phyloP scores from a whole-genome alignment of 2,329 filamentous ascomycete genomes.

The Coniella lustricola region DNA sequence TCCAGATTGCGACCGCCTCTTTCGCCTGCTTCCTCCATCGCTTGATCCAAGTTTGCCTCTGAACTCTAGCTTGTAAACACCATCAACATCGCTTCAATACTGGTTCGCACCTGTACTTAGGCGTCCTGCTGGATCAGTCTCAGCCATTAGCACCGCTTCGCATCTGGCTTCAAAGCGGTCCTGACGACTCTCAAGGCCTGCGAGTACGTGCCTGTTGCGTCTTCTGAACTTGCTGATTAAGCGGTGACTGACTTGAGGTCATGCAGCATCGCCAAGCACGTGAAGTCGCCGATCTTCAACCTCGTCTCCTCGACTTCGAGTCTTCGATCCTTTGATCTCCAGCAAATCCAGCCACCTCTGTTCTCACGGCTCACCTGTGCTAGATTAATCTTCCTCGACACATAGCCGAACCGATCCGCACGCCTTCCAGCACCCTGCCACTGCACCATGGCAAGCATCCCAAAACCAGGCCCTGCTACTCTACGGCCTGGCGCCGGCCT shows the following conservation, averaged over 20 bases:
- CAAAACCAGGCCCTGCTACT: constrained; percentile 85
- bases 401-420: neutral
- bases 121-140: neutral
- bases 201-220: neutral
- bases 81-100: too few relatives aligned
- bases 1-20: too few relatives aligned
- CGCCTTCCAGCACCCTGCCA: constrained; percentile 10
- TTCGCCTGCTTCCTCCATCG: too few relatives aligned
- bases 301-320: neutral
- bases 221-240: neutral
- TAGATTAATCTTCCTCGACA: neutral
- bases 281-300: constrained; percentile 1
- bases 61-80: too few relatives aligned
- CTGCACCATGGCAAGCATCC: constrained; percentile 48
- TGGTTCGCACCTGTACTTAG: neutral
- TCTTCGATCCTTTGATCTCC: neutral
- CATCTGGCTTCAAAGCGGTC: too few relatives aligned
- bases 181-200: neutral
- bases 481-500: constrained; percentile 76
- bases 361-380: neutral
- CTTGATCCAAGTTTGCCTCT: too few relatives aligned
- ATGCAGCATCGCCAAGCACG: constrained; percentile 8
- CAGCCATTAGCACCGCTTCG: too few relatives aligned
- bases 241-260: constrained; percentile 1
- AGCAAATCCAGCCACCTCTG: neutral